Evolutionary conservation across 176 grass and related monocot species (phyloP), one percentile per base, ranked within the genome.

Genomic region (Rhynchospora pubera): DNA sequence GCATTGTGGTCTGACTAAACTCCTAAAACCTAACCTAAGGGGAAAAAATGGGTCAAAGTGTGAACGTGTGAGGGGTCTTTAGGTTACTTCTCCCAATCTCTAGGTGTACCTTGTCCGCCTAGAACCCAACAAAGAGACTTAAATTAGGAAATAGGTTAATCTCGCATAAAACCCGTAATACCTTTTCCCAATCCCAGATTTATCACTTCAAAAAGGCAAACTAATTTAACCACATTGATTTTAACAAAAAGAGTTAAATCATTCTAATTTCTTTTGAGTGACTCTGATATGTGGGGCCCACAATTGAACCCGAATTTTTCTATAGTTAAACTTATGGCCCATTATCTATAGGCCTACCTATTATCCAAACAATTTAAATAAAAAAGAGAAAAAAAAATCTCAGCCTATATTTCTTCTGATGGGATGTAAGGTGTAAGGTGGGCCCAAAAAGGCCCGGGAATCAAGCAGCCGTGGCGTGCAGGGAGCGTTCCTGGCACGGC

Each of bases 91-190:
- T 63, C 42, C 57, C 15, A 13, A 28, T 80, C 78, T 80, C 78
- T 61, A 80, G 78, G 78, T 47, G 55, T 80, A 80, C 56, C 15
- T 80, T 80, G 57, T 80, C 78, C 59, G 18, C 56, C 59, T 80
- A 64, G 56, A 62, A 80, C 57, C 78, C 78, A 80, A 64, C 78
- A 80, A 64, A 48, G 18, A 44, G 10, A 62, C 46, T 16, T 42
- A 68, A 32, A 68, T 68, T 68, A 58, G 56, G 56, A n/a, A n/a
- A 58, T 39, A 19, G 56, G 56, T 58, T 18, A n/a, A 72, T 72
- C 68, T n/a, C 19, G 67, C 68, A 48, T n/a, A 22, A 72, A 12
- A 72, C 19, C 68, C 68, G 19, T 48, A 71, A 57, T 57, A 16
- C 15, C 55, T 57, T 71, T 48, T 5, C 44, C 45, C 9, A 48